A percentile compares a stretch with the other conserved stretches of the same genome.
Evolutionary conservation across 2,329 filamentous ascomycete species (phyloP).

Genomic region (Fusarium transvaalense): DNA sequence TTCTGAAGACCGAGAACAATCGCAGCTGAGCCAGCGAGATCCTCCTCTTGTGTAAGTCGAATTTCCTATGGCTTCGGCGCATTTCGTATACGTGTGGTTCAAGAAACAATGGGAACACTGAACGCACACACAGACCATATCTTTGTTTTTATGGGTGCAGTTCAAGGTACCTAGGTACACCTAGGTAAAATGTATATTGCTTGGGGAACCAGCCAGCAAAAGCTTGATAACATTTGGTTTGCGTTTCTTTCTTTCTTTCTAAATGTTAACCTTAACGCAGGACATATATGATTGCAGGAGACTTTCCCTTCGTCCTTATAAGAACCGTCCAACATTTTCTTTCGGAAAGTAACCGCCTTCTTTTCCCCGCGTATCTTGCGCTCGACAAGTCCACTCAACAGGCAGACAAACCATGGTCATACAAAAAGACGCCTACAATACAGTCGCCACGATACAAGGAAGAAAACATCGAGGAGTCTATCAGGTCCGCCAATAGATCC

Average conservation of each 20-base stretch:
- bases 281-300: slow-evolving; percentile 36
- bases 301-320: slow-evolving; percentile 42
- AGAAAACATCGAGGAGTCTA: slow-evolving; percentile 8
- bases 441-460: slow-evolving; percentile 8
- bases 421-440: slow-evolving; percentile 26
- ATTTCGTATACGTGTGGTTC: neutral
- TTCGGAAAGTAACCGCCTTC: slow-evolving; percentile 11
- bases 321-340: slow-evolving; percentile 27
- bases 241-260: too few species aligned
- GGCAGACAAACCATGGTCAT: neutral
- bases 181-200: too few species aligned
- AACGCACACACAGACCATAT: neutral
- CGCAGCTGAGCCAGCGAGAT: neutral
- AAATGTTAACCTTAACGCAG: slow-evolving; percentile 28
- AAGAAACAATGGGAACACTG: neutral
- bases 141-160: neutral
- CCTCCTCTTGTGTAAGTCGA: neutral
- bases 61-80: neutral
- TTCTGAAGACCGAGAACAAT: neutral
- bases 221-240: neutral
- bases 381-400: slow-evolving; percentile 19
- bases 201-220: neutral
- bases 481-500: neutral
- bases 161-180: neutral
- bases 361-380: slow-evolving; percentile 38